phyloP scores from a whole-genome alignment of 2,329 filamentous ascomycete species.

The Sclerotinia minor region DNA sequence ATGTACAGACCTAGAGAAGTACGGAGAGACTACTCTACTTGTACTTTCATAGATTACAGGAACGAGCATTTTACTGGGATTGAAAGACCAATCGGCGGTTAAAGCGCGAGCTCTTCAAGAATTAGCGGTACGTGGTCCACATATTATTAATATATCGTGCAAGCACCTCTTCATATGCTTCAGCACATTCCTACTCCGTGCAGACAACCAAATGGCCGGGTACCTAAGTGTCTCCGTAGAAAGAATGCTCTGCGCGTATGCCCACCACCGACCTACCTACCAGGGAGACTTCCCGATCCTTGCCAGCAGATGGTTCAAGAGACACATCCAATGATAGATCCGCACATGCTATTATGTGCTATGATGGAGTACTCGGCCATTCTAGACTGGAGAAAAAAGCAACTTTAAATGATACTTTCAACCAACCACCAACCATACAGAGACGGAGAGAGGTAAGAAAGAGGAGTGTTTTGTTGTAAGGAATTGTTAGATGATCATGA shows the following conservation, averaged over 20 bases:
- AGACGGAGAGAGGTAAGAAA: neutral
- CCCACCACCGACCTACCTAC: neutral
- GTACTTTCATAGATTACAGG: constrained; percentile 8
- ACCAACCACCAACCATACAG: neutral
- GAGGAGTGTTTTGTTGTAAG: neutral
- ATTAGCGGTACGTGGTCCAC: neutral
- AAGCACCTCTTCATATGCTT: neutral
- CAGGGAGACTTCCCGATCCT: constrained; percentile 10
- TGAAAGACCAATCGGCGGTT: neutral
- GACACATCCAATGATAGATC: constrained; percentile 13
- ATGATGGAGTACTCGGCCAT: constrained; percentile 14
- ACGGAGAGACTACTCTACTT: constrained; percentile 13
- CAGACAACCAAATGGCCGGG: neutral
- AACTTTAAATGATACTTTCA: neutral
- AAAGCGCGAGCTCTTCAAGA: neutral
- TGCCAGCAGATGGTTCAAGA: constrained; percentile 17
- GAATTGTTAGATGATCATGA: constrained; percentile 11
- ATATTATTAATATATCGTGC: constrained; percentile 4
- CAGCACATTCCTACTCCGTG: neutral
- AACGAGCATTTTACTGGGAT: neutral
- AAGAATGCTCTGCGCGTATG: neutral
- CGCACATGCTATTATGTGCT: constrained; percentile 16
- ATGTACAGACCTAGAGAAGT: neutral
- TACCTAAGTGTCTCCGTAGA: neutral
- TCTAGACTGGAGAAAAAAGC: neutral